These are phyloP conservation scores for Carex parvula DNA, from an alignment of 176 grass and related monocot species.

Conservation along the genomic window DNA sequence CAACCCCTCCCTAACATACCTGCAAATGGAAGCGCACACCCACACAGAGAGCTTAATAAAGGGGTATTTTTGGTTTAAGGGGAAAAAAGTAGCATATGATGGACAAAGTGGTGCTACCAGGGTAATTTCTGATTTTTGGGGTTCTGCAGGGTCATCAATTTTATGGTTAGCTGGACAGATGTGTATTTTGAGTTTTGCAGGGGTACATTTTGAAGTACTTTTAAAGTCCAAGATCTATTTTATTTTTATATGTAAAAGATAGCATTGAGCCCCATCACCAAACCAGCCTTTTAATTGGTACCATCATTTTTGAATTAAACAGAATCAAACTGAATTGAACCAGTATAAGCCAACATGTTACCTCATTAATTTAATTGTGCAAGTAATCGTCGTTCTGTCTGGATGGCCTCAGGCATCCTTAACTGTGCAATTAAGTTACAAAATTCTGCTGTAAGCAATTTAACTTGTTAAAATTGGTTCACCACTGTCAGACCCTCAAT, in stretches of 20 bases:
- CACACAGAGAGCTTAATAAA: background rate
- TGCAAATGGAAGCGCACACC: background rate
- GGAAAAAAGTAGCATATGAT: background rate
- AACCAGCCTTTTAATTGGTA: background rate
- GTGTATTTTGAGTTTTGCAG: background rate
- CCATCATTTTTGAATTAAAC: background rate
- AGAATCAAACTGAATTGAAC: background rate
- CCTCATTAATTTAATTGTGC: background rate
- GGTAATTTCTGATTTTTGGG: background rate
- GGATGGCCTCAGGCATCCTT: background rate
- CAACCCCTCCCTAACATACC: background rate
- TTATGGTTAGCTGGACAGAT: background rate
- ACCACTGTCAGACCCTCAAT: background rate
- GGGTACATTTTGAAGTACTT: background rate
- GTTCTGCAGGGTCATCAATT: background rate
- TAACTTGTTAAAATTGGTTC: background rate
- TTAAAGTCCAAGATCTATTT: background rate
- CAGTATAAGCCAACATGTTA: background rate
- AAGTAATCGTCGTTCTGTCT: background rate
- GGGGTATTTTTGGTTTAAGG: background rate
- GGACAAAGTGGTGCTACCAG: background rate
- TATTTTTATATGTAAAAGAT: background rate
- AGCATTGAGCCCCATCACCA: background rate
- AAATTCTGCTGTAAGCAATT: background rate
- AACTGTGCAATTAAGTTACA: background rate